These are phyloP conservation scores for Staphylotrichum longicolle DNA, from an alignment of 495 filamentous ascomycete species.

Conservation along the genomic window DNA sequence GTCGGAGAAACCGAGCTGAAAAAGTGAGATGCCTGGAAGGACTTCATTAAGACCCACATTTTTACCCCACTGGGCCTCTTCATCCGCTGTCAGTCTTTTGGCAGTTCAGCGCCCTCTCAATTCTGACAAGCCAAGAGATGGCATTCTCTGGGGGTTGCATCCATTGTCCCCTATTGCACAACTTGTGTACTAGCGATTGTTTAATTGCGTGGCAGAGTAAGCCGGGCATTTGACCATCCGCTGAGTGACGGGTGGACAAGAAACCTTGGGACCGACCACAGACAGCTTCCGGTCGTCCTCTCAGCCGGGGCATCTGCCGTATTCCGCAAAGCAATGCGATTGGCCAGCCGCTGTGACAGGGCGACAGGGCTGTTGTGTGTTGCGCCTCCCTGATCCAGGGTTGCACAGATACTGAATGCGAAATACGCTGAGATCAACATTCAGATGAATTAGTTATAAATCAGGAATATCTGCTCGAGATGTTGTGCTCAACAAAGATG, in stretches of 20 bases:
- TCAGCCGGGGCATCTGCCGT: conserved; percentile 18
- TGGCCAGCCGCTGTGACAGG: conserved; percentile 10
- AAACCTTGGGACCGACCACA: not conserved
- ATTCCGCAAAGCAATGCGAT: conserved; percentile 28
- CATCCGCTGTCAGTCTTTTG: too few species aligned
- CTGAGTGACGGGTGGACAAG: too few species aligned
- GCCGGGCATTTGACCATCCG: not conserved
- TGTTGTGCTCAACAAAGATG: not conserved
- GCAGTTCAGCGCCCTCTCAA: too few species aligned
- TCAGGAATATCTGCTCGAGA: conserved; percentile 8
- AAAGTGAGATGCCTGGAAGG: too few species aligned
- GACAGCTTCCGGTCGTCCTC: not conserved
- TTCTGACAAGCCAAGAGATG: too few species aligned
- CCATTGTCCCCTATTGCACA: too few species aligned
- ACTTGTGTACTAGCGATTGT: too few species aligned
- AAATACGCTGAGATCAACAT: conserved; percentile 14
- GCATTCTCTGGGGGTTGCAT: too few species aligned
- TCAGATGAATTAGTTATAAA: not conserved
- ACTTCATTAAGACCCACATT: not conserved
- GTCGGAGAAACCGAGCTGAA: too few species aligned
- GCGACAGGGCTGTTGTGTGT: not conserved
- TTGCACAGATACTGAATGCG: conserved; percentile 10
- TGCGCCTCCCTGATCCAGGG: not conserved
- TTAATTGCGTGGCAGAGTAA: not conserved
- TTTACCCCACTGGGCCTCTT: not conserved